These are phyloP conservation scores for Mimosa bimucronata DNA, from an alignment of 306 rosid species.

Conservation along the genomic window DNA sequence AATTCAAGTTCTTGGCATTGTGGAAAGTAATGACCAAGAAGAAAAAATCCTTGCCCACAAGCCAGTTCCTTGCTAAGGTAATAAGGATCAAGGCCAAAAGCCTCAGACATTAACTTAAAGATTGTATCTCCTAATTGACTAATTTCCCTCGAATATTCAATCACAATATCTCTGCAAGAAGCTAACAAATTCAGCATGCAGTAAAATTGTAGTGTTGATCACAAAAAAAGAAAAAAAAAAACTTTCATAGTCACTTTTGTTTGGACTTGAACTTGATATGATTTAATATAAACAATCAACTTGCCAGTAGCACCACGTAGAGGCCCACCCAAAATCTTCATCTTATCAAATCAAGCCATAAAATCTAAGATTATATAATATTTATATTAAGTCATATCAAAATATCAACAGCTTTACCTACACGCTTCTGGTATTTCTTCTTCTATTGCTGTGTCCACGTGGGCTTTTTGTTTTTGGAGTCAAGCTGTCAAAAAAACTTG, in stretches of 20 bases:
- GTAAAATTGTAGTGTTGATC: not conserved
- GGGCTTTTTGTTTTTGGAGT: too few species aligned
- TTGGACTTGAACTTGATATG: not conserved
- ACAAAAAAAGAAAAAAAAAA: too few species aligned
- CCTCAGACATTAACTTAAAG: conserved; percentile 58
- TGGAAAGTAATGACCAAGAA: conserved; percentile 51
- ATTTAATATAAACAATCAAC: too few species aligned
- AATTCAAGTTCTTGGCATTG: conserved; percentile 57
- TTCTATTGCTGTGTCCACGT: conserved; percentile 31
- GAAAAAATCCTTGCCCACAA: conserved; percentile 41
- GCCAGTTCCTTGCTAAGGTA: conserved; percentile 41
- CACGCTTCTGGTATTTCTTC: conserved; percentile 41
- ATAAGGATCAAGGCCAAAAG: conserved; percentile 45
- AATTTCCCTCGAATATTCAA: conserved; percentile 44
- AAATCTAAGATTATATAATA: too few species aligned
- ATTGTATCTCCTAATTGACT: conserved; percentile 38
- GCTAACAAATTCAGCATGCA: not conserved
- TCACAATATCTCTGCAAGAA: conserved; percentile 42
- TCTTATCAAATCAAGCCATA: too few species aligned
- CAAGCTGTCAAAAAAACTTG: too few species aligned
- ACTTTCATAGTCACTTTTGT: not conserved
- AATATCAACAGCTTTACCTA: conserved; percentile 30
- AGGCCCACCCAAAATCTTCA: too few species aligned
- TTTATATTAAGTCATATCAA: too few species aligned
- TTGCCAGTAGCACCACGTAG: too few species aligned